Percentiles rank a stretch among this genome's conserved stretches.
Conservation (phyloP, 805 yeast species). For the Metschnikowia lochheadii region DNA sequence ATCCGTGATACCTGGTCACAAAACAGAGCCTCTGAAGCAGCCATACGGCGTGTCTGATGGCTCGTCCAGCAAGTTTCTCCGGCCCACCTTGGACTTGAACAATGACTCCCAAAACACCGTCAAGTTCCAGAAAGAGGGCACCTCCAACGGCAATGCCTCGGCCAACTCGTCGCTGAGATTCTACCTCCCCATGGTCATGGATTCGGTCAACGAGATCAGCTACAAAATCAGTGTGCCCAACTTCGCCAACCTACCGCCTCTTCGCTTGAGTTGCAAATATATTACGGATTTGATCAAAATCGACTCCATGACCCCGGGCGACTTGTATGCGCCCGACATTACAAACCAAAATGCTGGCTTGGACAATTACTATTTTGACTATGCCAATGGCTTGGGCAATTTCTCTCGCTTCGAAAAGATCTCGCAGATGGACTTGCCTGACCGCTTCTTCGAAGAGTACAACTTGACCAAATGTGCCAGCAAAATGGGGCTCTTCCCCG, state of each 20-base stretch:
- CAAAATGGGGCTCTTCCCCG: conserved; percentile 80
- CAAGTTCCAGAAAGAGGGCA: conserved; percentile 30
- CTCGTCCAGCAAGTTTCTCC: conserved; percentile 20
- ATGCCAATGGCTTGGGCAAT: conserved; percentile 41
- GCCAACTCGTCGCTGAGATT: conserved; percentile 25
- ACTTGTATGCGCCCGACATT: conserved; percentile 51
- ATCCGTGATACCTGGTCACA: conserved; percentile 14
- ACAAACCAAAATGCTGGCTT: conserved; percentile 48
- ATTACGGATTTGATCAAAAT: conserved; percentile 54
- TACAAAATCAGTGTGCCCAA: conserved; percentile 46
- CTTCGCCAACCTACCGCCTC: conserved; percentile 48
- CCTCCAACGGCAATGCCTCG: conserved; percentile 17
- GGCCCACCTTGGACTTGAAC: conserved; percentile 30
- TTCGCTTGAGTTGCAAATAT: conserved; percentile 60
- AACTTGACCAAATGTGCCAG: conserved; percentile 62
- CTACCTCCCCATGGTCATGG: conserved; percentile 31
- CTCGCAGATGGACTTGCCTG: conserved; percentile 70
- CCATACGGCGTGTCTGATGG: neutral
- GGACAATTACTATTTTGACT: conserved; percentile 61
- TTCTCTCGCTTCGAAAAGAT: conserved; percentile 77
- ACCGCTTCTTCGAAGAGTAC: conserved; percentile 69
- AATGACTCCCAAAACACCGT: conserved; percentile 23
- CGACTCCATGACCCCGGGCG: conserved; percentile 56
- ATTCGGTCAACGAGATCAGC: conserved; percentile 37
- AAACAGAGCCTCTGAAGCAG: conserved; percentile 3